These are phyloP conservation scores for Mycena polygramma DNA, from an alignment of 768 basidiomycete species.

Conservation along the genomic window DNA sequence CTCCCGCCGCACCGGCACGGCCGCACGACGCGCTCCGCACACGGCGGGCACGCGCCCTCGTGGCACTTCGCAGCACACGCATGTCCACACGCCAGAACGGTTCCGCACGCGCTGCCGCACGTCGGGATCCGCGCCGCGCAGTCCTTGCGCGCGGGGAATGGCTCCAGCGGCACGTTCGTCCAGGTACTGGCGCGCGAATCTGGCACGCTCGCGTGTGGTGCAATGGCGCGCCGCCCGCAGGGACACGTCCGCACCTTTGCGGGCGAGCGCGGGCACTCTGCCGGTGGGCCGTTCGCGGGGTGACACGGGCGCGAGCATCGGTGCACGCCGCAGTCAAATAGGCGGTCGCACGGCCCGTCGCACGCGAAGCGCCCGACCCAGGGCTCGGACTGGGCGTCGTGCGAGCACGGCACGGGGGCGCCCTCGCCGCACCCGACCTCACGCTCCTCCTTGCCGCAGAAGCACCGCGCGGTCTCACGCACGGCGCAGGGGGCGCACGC, in stretches of 20 bases:
- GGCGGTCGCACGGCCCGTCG: constrained; percentile 27
- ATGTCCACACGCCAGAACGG: constrained; percentile 80
- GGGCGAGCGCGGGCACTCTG: constrained; percentile 83
- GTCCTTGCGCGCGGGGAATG: constrained; percentile 56
- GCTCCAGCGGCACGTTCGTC: no score
- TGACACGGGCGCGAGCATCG: constrained; percentile 83
- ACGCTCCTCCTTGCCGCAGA: constrained; percentile 79
- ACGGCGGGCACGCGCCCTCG: constrained; percentile 84
- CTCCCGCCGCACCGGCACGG: constrained; percentile 92
- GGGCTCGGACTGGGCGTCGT: constrained; percentile 52
- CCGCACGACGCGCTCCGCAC: constrained; percentile 73
- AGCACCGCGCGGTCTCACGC: constrained; percentile 73
- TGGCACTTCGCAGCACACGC: constrained; percentile 81
- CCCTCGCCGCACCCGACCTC: constrained; percentile 77
- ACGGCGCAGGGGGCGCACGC: constrained; percentile 75
- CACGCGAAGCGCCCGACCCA: constrained; percentile 73
- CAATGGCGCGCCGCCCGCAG: constrained; percentile 77
- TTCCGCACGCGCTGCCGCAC: constrained; percentile 78
- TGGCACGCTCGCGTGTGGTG: constrained; percentile 45
- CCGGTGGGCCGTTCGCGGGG: constrained; percentile 69
- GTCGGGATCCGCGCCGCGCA: constrained; percentile 88
- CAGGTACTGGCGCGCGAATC: constrained; percentile 35
- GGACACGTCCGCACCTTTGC: constrained; percentile 78
- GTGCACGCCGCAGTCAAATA: constrained; percentile 74
- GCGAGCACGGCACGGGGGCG: constrained; percentile 55